Evolutionary conservation across 495 filamentous ascomycete genomes (phyloP), one percentile per base, ranked within the genome.

Genomic region (Hypoxylon rickii): DNA sequence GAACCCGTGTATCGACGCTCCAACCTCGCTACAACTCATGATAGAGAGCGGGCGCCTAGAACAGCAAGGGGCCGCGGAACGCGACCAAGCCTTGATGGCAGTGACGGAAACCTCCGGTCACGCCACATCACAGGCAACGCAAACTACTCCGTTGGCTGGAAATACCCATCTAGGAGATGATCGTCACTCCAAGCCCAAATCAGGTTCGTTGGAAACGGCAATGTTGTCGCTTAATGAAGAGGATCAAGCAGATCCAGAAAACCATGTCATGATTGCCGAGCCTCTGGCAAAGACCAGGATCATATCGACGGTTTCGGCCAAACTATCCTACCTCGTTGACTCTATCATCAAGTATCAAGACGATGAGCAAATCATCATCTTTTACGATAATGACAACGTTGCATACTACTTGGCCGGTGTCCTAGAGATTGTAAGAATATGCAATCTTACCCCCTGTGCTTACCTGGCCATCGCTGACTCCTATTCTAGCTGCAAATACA

Each of bases 301-400:
- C 36, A 69, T 91, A 43, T 90, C 89, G 6, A 96, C 90, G 0
- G 81, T 88, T 1, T 97, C 93, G 0, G 85, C 86, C 0, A 97
- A 97, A 70, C 75, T 97, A 2, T 90, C 87, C 2, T 96, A 97
- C 59, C 77, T 97, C 1, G 70, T 96, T 7, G 86, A 90, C 47
- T 75, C 79, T 45, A 82, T 97, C 10, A 61, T 83, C 2, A 72
- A 81, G 40, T 75, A 90, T 42, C 82, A 96, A 36, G 65, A 77
- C 4, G 64, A 77, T 0, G 91, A 96, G 51, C 96, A 97, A 64
- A 96, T 93, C 20, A 80, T 97, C 34, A 81, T 97, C 17, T 97
- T 97, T 66, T 96, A 96, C 71, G 92, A 96, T 47, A 86, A 86
- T 45, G 85, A 91, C 44, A 92, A 94, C 63, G 78, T 88, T 3